Conservation (phyloP, 164 flowering plant genomes). For the Nymphaea thermarum region DNA sequence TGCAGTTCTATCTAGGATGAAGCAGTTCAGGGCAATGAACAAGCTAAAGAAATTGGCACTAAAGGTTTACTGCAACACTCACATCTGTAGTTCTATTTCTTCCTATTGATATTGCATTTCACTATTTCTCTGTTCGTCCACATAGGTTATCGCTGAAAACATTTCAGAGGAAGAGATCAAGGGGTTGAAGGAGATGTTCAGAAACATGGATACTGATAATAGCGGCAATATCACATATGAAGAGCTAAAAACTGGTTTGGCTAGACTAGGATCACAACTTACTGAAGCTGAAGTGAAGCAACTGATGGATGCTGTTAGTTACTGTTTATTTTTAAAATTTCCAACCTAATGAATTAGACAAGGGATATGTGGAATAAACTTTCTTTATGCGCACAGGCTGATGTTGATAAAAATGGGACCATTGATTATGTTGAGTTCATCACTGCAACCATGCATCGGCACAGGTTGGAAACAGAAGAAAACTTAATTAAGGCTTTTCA, state of each 20-base stretch:
- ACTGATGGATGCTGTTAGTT: conserved; percentile 84
- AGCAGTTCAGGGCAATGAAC: conserved; percentile 92
- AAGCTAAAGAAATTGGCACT: conserved; percentile 82
- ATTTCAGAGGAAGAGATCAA: conserved; percentile 79
- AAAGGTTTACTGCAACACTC: conserved; percentile 27
- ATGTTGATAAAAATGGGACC: conserved; percentile 70
- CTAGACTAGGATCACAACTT: conserved; percentile 78
- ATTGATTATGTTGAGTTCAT: conserved; percentile 82
- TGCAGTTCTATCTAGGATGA: conserved; percentile 77
- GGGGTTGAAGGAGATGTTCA: conserved; percentile 79
- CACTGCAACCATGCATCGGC: conserved; percentile 89
- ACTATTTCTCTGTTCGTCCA: background rate
- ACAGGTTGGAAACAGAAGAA: conserved; percentile 74
- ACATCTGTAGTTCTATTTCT: background rate
- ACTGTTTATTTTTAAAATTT: conserved; percentile 1
- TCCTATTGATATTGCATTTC: background rate
- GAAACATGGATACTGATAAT: conserved; percentile 84
- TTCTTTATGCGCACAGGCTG: conserved; percentile 42
- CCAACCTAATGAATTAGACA: background rate
- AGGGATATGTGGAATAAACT: background rate
- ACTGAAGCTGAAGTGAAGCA: conserved; percentile 60
- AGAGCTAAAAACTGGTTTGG: conserved; percentile 67
- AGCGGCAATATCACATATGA: conserved; percentile 81
- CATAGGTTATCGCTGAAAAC: conserved; percentile 74
- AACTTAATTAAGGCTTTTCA: conserved; percentile 60